phyloP scores from a whole-genome alignment of 2,329 filamentous ascomycete species.

The Calonectria leucothoes region DNA sequence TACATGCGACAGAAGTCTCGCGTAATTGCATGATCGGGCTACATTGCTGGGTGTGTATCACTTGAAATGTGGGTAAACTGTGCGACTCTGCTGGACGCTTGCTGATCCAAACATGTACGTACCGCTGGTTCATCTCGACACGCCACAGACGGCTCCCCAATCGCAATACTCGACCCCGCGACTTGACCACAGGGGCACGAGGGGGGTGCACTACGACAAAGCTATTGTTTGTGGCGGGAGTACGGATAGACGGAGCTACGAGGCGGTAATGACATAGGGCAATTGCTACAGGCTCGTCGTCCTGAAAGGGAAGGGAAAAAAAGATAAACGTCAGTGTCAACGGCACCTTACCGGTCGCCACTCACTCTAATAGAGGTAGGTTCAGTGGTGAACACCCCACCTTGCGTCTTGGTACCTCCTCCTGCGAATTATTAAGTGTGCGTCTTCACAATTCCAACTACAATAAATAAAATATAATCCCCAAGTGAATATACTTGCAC shows the following conservation, averaged over 20 bases:
- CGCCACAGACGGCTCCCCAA: neutral
- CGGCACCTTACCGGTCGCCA: neutral
- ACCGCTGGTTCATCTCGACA: neutral
- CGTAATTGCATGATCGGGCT: neutral
- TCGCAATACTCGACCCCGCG: neutral
- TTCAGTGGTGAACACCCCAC: no score
- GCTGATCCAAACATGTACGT: neutral
- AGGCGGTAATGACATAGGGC: neutral
- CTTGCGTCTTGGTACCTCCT: no score
- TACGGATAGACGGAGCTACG: neutral
- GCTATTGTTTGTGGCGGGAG: neutral
- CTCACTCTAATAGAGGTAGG: no score
- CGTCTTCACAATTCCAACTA: no score
- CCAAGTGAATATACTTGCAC: no score
- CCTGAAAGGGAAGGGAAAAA: neutral
- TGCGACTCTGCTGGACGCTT: neutral
- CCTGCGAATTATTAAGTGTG: no score
- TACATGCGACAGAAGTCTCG: neutral
- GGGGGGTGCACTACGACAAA: neutral
- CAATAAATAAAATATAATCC: no score
- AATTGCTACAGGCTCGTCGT: neutral
- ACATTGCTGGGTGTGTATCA: neutral
- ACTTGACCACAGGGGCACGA: neutral
- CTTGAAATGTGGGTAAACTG: neutral
- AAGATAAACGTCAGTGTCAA: neutral